Conservation (phyloP, 495 filamentous ascomycete genomes). For the Aspergillus coremiiformis region DNA sequence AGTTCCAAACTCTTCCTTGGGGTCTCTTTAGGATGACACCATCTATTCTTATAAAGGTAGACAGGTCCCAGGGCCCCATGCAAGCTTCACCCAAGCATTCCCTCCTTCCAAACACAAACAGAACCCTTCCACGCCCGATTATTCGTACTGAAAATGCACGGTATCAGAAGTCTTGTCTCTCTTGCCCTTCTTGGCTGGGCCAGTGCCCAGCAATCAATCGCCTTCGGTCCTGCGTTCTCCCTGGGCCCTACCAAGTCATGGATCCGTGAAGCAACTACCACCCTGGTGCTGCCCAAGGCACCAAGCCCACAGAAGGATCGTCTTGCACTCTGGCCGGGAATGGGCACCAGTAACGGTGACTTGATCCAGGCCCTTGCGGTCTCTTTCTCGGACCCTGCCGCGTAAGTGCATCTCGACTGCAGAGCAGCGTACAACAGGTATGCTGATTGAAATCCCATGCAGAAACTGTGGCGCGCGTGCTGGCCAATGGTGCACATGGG, state of each 20-base stretch:
- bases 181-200: slow-evolving; percentile 12
- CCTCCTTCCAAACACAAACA: neutral
- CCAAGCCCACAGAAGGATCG: slow-evolving; percentile 24
- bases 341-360: slow-evolving; percentile 33
- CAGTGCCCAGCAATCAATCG: slow-evolving; percentile 15
- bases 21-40: neutral
- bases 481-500: slow-evolving; percentile 33
- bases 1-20: neutral
- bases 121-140: neutral
- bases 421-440: too few species aligned
- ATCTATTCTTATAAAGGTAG: neutral
- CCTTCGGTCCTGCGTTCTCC: slow-evolving; percentile 30
- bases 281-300: slow-evolving; percentile 23
- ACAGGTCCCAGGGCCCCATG: neutral
- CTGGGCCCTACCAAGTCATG: slow-evolving; percentile 28
- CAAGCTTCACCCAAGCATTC: neutral
- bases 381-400: slow-evolving; percentile 24
- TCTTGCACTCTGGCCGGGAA: slow-evolving; percentile 32
- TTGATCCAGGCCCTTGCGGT: slow-evolving; percentile 32
- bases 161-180: slow-evolving; percentile 4
- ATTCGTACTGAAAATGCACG: neutral
- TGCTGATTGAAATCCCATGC: neutral
- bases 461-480: slow-evolving; percentile 27
- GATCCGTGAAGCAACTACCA: slow-evolving; percentile 31
- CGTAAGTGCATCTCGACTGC: slow-evolving; percentile 4